Evolutionary conservation across 1,139 yeast genomes (phyloP).

Genomic region (Lizanozyma gosingica): DNA sequence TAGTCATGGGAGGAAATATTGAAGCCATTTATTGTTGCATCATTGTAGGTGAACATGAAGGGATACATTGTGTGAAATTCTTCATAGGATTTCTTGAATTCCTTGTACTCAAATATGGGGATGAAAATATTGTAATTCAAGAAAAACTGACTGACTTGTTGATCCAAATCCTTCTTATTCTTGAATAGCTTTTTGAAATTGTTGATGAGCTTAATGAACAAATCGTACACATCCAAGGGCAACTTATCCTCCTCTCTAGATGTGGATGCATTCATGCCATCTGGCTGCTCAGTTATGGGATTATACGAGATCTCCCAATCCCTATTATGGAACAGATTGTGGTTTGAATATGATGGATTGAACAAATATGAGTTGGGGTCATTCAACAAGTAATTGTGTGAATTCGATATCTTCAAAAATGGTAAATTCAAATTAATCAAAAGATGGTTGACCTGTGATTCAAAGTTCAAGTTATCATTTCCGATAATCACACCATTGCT

Average conservation of each 20-base stretch:
- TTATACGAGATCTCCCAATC: slow-evolving; percentile 36
- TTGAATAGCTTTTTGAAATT: slow-evolving; percentile 38
- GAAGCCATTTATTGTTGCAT: slow-evolving; percentile 41
- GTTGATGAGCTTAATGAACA: slow-evolving; percentile 37
- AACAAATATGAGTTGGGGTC: slow-evolving; percentile 38
- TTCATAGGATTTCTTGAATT: slow-evolving; percentile 49
- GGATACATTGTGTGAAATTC: slow-evolving; percentile 51
- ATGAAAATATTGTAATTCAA: slow-evolving; percentile 48
- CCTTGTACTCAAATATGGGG: slow-evolving; percentile 53
- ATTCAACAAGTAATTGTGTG: slow-evolving; percentile 35
- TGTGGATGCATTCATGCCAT: neutral
- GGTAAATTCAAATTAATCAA: slow-evolving; percentile 38
- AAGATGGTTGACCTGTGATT: slow-evolving; percentile 39
- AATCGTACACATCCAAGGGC: slow-evolving; percentile 36
- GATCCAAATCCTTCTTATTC: slow-evolving; percentile 40
- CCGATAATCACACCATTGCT: slow-evolving; percentile 39
- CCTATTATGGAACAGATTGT: slow-evolving; percentile 31
- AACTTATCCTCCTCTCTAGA: slow-evolving; percentile 12
- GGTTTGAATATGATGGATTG: slow-evolving; percentile 33
- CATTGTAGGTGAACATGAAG: slow-evolving; percentile 41
- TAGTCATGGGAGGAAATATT: slow-evolving; percentile 45
- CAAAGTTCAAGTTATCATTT: slow-evolving; percentile 40
- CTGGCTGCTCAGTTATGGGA: slow-evolving; percentile 25
- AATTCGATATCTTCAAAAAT: slow-evolving; percentile 37
- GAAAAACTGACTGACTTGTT: slow-evolving; percentile 44